Conservation (phyloP, 2,329 filamentous ascomycete genomes). For the Phoma herbarum region DNA sequence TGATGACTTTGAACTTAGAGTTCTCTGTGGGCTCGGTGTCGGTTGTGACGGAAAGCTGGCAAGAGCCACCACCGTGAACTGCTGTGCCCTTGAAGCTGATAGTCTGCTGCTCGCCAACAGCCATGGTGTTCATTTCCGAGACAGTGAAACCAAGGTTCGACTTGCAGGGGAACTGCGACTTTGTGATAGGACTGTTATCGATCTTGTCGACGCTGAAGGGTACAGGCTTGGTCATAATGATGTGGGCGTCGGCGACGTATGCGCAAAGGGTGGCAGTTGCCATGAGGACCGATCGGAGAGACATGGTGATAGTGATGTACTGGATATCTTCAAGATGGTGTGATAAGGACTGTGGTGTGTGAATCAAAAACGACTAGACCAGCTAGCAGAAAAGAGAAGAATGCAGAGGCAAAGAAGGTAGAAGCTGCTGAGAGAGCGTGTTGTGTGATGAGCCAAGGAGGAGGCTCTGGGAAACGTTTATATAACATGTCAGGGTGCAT, state of each 20-base stretch:
- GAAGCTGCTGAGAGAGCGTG: constrained; percentile 31
- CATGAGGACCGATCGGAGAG: constrained; percentile 64
- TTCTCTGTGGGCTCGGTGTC: constrained; percentile 62
- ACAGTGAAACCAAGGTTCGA: constrained; percentile 40
- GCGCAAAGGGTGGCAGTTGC: constrained; percentile 42
- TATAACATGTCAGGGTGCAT: constrained; percentile 30
- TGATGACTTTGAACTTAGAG: constrained; percentile 85
- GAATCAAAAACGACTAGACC: constrained; percentile 20
- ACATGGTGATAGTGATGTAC: constrained; percentile 50
- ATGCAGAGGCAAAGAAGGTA: constrained; percentile 29
- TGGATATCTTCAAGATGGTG: constrained; percentile 29
- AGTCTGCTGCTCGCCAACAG: constrained; percentile 67
- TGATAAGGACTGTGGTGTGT: constrained; percentile 25
- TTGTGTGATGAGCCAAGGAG: constrained; percentile 29
- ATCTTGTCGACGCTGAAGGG: constrained; percentile 65
- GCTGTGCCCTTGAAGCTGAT: constrained; percentile 76
- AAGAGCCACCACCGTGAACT: constrained; percentile 88
- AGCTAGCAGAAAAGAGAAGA: constrained; percentile 22
- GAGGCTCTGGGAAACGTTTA: constrained; percentile 31
- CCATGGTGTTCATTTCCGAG: constrained; percentile 58
- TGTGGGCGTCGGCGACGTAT: constrained; percentile 71
- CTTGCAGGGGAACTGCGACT: constrained; percentile 77
- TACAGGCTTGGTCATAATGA: constrained; percentile 73
- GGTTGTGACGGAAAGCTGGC: constrained; percentile 81
- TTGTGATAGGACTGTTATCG: constrained; percentile 71